Evolutionary conservation across 1,139 yeast genomes (phyloP), one percentile per base, ranked within the genome.

Genomic region (Nadsonia commutata): DNA sequence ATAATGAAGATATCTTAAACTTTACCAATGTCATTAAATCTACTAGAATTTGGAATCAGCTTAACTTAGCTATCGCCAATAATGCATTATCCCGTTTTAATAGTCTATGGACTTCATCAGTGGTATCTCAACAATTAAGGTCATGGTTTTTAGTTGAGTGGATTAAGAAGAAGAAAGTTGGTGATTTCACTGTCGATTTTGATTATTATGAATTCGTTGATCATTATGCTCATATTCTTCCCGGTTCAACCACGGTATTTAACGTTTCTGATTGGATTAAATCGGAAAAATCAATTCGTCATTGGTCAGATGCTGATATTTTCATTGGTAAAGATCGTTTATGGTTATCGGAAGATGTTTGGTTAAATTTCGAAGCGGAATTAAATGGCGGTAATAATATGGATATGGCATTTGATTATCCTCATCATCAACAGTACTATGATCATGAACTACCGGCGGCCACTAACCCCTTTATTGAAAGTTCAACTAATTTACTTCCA

Each of bases 161-260:
- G 63, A 42, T 23, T 23, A 27, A 31, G 31, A 37, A 37, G 22
- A 37, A 40, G 36, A 16, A 37, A 19, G 39, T 27, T 33, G 37
- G 45, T 22, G 63, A 62, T 39, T 63, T 52, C 45, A 59, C 65
- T 8, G 59, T 64, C 17, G 66, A 62, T 44, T 63, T 58, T 44
- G 63, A 54, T 20, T 47, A 51, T 18, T 56, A 54, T 20, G 67
- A 62, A 46, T 63, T 62, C 40, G 45, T 58, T 31, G 54, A 52
- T 21, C 51, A 56, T 37, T 62, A 59, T 43, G 46, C 56, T 1
- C 43, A 53, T 3, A 49, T 61, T n/a, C 51, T 58, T 52, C 33
- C 33, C 16, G 33, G 4, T 4, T 27, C 33, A 13, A 27, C 13
- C 8, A 27, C 33, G 33, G 33, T 27, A 11, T 62, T 38, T 46